Evolutionary conservation across 2,329 filamentous ascomycete genomes (phyloP).

Genomic region (Bipolaris cookei): DNA sequence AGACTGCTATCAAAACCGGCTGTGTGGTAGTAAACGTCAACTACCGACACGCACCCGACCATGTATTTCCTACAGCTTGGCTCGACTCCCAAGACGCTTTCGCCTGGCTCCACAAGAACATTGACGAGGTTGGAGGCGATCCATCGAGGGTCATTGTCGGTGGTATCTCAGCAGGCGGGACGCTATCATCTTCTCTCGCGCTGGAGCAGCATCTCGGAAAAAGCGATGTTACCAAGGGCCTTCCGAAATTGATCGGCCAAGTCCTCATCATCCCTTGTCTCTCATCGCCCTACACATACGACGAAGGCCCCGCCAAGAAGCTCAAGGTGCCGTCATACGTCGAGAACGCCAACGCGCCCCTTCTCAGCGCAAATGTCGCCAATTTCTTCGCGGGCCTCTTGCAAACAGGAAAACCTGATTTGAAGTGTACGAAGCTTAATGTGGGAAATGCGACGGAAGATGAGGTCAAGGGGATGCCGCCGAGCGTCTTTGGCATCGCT

Average conservation of each 20-base stretch:
- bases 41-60: conserved; percentile 65
- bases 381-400: conserved; percentile 40
- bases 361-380: conserved; percentile 51
- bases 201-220: conserved; percentile 55
- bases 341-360: conserved; percentile 56
- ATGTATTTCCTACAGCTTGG: conserved; percentile 60
- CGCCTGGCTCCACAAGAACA: conserved; percentile 59
- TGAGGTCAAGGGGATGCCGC: conserved; percentile 53
- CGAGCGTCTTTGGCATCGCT: conserved; percentile 57
- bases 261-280: conserved; percentile 50
- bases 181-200: conserved; percentile 56
- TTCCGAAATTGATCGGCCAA: conserved; percentile 56
- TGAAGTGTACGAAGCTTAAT: conserved; percentile 43
- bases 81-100: conserved; percentile 62
- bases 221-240: conserved; percentile 30
- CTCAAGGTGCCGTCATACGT: conserved; percentile 53
- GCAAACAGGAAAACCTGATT: conserved; percentile 29
- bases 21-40: conserved; percentile 62
- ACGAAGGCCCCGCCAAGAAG: conserved; percentile 45
- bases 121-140: conserved; percentile 50
- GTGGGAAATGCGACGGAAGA: conserved; percentile 42
- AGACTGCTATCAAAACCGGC: conserved; percentile 52
- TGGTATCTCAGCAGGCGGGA: conserved; percentile 59
- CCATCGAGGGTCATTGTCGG: conserved; percentile 55
- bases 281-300: conserved; percentile 47